Conservation (phyloP, 177 flowering plant species). For the Tripterygium wilfordii region DNA sequence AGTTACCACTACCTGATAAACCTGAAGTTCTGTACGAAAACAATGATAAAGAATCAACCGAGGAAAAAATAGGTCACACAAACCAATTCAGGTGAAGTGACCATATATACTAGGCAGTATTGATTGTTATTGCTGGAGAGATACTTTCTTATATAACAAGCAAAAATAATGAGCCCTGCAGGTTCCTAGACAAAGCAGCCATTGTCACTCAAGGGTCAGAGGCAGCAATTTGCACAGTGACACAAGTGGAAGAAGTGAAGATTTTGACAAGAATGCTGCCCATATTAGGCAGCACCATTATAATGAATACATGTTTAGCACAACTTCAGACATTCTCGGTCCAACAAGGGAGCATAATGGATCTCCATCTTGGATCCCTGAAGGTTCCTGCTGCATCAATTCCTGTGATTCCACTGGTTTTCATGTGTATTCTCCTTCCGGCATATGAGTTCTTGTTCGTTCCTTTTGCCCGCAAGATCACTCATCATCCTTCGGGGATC, state of each 20-base stretch:
- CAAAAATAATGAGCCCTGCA: background rate
- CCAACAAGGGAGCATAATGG: background rate
- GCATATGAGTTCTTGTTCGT: conserved; percentile 13
- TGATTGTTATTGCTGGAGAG: background rate
- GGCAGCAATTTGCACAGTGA: conserved; percentile 16
- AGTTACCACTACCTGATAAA: background rate
- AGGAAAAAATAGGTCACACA: background rate
- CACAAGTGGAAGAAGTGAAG: conserved; percentile 33
- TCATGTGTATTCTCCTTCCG: conserved; percentile 17
- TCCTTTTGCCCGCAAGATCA: conserved; percentile 16
- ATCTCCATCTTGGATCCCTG: background rate
- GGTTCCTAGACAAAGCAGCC: conserved; percentile 31
- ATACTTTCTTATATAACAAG: too few species aligned
- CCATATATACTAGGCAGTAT: background rate
- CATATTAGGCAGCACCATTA: conserved; percentile 22
- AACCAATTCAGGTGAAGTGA: conserved; percentile 8
- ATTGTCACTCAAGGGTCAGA: conserved; percentile 6
- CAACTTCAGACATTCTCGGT: conserved; percentile 6
- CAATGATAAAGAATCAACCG: conserved; percentile 1
- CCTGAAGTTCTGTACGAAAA: conserved; percentile 1
- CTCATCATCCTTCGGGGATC: conserved; percentile 12
- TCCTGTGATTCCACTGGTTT: conserved; percentile 15
- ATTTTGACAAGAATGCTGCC: conserved; percentile 24
- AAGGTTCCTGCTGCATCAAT: conserved; percentile 20
- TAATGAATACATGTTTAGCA: conserved; percentile 31